Percentiles rank a stretch among this genome's conserved stretches.
Conservation (phyloP, 306 rosid species). For the Sechiopsis laciniata region DNA sequence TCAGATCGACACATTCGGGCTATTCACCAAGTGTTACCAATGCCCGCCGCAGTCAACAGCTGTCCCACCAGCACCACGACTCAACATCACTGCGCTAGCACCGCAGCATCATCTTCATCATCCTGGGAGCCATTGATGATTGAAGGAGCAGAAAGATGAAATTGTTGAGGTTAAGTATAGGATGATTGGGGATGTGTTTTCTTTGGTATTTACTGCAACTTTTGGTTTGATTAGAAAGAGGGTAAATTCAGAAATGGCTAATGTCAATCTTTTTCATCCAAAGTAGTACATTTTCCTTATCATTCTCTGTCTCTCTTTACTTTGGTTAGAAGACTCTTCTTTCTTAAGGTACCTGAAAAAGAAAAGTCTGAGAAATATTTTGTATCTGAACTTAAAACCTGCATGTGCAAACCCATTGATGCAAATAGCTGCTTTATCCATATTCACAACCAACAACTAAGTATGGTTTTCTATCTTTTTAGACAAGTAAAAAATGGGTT, state of each 20-base stretch:
- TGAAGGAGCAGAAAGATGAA: neutral
- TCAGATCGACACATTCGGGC: slow-evolving; percentile 90
- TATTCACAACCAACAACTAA: too few relatives aligned
- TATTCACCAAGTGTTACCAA: slow-evolving; percentile 92
- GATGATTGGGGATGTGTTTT: slow-evolving; percentile 3
- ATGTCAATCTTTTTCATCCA: slow-evolving; percentile 12
- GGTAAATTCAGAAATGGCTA: slow-evolving; percentile 7
- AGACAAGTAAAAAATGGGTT: too few relatives aligned
- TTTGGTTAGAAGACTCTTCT: neutral
- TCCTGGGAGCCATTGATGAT: slow-evolving; percentile 25
- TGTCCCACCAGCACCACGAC: too few relatives aligned
- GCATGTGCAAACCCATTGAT: too few relatives aligned
- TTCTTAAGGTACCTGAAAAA: neutral
- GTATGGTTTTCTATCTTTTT: too few relatives aligned
- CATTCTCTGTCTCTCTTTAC: slow-evolving; percentile 1
- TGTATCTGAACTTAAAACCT: too few relatives aligned
- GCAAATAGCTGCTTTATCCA: too few relatives aligned
- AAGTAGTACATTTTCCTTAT: slow-evolving; percentile 4
- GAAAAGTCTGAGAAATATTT: neutral
- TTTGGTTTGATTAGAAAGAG: slow-evolving; percentile 7
- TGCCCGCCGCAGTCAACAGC: slow-evolving; percentile 24
- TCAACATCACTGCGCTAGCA: too few relatives aligned
- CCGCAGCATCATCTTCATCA: neutral
- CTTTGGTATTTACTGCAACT: slow-evolving; percentile 13
- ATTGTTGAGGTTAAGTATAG: neutral